Conservation (phyloP, 139 green algal genomes). For the Astrephomene gubernaculifera region DNA sequence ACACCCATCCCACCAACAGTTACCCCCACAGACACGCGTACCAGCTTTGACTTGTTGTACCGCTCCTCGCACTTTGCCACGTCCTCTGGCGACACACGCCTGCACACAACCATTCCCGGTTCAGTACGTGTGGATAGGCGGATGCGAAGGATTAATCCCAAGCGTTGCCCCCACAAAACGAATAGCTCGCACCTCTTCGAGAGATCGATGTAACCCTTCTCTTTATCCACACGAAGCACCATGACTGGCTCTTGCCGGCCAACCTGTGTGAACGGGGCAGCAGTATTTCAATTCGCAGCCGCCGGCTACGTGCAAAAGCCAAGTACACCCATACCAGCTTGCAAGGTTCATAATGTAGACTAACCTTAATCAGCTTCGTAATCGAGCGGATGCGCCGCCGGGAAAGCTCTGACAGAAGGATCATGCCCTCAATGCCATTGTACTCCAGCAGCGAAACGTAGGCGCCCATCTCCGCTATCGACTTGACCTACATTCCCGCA, state of each 20-base stretch:
- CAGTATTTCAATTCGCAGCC: not conserved
- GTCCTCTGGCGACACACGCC: constrained; percentile 95
- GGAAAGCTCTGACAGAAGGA: constrained; percentile 98
- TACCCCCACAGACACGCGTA: constrained; percentile 47
- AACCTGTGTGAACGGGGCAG: constrained; percentile 72
- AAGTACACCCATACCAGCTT: too few relatives aligned
- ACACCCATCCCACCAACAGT: too few relatives aligned
- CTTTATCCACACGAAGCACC: constrained; percentile 99
- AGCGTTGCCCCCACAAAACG: too few relatives aligned
- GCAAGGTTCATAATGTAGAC: not conserved
- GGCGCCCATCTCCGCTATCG: constrained; percentile 98
- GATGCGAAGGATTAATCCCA: too few relatives aligned
- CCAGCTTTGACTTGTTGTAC: constrained; percentile 98
- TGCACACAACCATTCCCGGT: too few relatives aligned
- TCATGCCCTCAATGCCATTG: constrained; percentile 97
- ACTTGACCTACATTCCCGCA: constrained; percentile 78
- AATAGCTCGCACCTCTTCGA: constrained; percentile 93
- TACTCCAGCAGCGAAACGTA: constrained; percentile 98
- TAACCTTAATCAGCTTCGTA: constrained; percentile 99
- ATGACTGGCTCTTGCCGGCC: constrained; percentile 99
- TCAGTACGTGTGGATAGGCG: too few relatives aligned
- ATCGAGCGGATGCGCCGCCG: constrained; percentile 98
- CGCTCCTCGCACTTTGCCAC: constrained; percentile 91
- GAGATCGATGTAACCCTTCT: constrained; percentile 99
- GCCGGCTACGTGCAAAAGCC: not conserved